phyloP scores from a whole-genome alignment of 2,329 filamentous ascomycete species.

The Cladorrhinum sp. region DNA sequence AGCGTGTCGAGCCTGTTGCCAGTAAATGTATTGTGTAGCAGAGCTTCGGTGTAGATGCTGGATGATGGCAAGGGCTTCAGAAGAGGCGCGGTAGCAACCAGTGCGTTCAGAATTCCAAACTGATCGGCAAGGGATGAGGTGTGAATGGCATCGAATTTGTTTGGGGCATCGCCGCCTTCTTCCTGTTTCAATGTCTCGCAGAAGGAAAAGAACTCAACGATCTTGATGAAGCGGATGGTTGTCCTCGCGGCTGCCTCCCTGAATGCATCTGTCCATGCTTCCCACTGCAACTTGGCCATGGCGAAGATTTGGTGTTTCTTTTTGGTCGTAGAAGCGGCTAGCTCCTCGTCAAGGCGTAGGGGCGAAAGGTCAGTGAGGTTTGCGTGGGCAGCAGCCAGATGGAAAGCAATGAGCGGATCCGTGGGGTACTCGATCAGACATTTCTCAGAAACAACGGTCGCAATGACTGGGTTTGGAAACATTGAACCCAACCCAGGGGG shows the following conservation, averaged over 20 bases:
- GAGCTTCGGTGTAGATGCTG: conserved; percentile 45
- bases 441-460: conserved; percentile 32
- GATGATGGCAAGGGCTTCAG: conserved; percentile 43
- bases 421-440: conserved; percentile 39
- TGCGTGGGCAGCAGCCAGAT: conserved; percentile 49
- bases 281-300: conserved; percentile 45
- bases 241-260: conserved; percentile 29
- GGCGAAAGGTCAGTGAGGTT: conserved; percentile 39
- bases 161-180: conserved; percentile 36
- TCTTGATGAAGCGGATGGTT: conserved; percentile 42
- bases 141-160: conserved; percentile 54
- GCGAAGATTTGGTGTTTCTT: conserved; percentile 23
- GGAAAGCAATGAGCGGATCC: conserved; percentile 54
- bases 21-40: neutral
- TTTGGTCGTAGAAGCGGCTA: neutral
- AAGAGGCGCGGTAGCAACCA: conserved; percentile 46
- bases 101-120: conserved; percentile 43
- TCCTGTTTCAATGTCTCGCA: conserved; percentile 49
- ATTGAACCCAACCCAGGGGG: neutral
- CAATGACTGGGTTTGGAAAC: conserved; percentile 44
- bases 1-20: conserved; percentile 32
- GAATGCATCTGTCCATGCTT: conserved; percentile 44
- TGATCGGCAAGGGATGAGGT: conserved; percentile 47
- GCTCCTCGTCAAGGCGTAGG: conserved; percentile 29
- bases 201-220: conserved; percentile 48